These are phyloP conservation scores for Moesziomyces globuligerus DNA, from an alignment of 1,284 basidiomycete species.

Conservation along the genomic window DNA sequence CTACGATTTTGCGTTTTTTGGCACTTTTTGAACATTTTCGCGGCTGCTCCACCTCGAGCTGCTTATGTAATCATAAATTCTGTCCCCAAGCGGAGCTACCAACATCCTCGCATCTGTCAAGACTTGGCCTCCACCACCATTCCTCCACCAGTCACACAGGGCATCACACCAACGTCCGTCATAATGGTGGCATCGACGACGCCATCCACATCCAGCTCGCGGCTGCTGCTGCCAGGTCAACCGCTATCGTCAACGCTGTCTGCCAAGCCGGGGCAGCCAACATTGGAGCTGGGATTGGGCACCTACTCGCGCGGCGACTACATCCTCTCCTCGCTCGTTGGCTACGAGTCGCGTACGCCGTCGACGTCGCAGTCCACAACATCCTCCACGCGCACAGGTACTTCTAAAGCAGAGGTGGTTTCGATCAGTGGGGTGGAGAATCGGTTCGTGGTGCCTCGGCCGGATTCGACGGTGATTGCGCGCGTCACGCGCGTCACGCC, in stretches of 20 bases:
- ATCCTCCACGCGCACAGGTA: neutral
- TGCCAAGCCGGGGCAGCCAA: slow-evolving; percentile 1
- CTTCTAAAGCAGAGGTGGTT: slow-evolving; percentile 5
- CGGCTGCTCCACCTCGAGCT: slow-evolving; percentile 14
- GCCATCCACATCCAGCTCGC: slow-evolving; percentile 7
- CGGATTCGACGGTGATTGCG: slow-evolving; percentile 72
- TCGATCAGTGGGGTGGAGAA: slow-evolving; percentile 36
- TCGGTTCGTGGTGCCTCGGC: slow-evolving; percentile 52
- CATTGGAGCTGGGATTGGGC: slow-evolving; percentile 46
- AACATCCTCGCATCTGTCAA: no score
- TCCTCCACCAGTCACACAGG: neutral
- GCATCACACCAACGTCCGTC: neutral
- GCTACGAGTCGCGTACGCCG: slow-evolving; percentile 28
- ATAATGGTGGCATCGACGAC: slow-evolving; percentile 22
- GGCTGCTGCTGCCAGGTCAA: slow-evolving; percentile 51
- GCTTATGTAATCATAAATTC: slow-evolving; percentile 43
- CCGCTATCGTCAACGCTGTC: slow-evolving; percentile 29
- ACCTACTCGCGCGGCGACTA: slow-evolving; percentile 52
- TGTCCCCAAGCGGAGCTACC: no score
- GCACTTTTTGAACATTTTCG: neutral
- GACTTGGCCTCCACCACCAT: slow-evolving; percentile 8
- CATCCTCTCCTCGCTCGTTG: slow-evolving; percentile 57
- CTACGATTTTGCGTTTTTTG: neutral
- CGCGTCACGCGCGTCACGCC: slow-evolving; percentile 86
- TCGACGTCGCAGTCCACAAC: slow-evolving; percentile 1